Evolutionary conservation across 345 rosid species (phyloP), one percentile per base, ranked within the genome.

Genomic region (Euphorbia peplus): DNA sequence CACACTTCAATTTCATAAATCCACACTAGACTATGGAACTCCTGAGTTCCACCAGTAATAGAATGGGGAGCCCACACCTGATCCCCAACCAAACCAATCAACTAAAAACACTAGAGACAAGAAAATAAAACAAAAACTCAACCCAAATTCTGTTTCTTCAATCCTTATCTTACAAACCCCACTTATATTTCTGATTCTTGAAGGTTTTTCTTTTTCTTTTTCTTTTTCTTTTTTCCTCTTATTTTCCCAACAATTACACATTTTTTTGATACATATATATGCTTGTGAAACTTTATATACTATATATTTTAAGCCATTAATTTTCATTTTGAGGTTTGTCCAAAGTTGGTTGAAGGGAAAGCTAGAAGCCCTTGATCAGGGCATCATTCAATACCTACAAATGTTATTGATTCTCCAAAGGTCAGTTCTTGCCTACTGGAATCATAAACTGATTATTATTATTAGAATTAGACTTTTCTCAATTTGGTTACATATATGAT

Each of bases 61-160:
- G 42, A 24, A 37, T 56, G 50, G 53, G 44, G 46, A 60, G 61
- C 47, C 61, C 61, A 29, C 67, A 73, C 54, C 30, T 54, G 63
- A 73, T 60, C 41, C 53, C 67, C n/a, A 35, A 32, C 6, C 6
- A 32, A 32, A 32, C 37, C 37, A 3, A 32, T 57, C 55, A 64
- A 14, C 64, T 60, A 44, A 60, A 60, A n/a, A 16, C 64, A 35
- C 47, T 60, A 19, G 21, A 37, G 64, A 60, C 64, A 19, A 35
- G 46, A 9, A 35, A 60, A 14, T 18, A 35, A 4, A 21, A 18
- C 47, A 35, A 18, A n/a, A 22, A 52, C 56, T 19, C 26, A 19
- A 35, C 63, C n/a, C 1, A n/a, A 22, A 35, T 60, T 60, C 47
- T 37, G 25, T 21, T 12, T 44, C 50, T 12, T 3, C 16, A 44